Base-by-base conservation (phyloP, 352 stramenopile species). In the Phytophthora sp. region DNA sequence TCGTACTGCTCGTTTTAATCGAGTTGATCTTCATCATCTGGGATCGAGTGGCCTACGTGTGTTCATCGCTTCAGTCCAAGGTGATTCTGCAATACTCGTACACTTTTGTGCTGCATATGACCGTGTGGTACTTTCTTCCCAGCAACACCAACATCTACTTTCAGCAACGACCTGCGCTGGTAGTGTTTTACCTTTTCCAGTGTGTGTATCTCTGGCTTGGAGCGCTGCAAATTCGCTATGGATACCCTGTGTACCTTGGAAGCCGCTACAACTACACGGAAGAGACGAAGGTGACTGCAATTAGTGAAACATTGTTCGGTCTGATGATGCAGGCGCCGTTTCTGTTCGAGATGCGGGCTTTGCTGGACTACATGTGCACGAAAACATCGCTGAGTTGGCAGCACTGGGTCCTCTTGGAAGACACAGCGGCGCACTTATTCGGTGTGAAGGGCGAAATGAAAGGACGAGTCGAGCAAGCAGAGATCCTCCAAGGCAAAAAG, bases 321-420 rank as follows among this genome's bases (percentile, higher is more conserved):
- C 65, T 96, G 7, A 84, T 92, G 54, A 91, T 93, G 84, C 46
- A 84, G 28, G 84, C 79, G 1, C 88, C 88, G 27, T 96, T 96
- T 53, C 58, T 94, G n/a, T 96, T 96, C 55, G 88, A 96, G 37
- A 92, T 95, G 82, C 88, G 88, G 3, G 83, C 88, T 8, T 55
- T 96, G 26, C 71, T 96, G 3, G 88, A 96, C 53, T 96, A 95
- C 52, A 76, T 95, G 32, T 96, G 88, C 66, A 95, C 84, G 1
- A 94, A 85, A 41, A 96, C 88, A 4, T 93, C 88, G 24, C 59
- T 96, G 21, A 88, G 78, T 34, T 89, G 84, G 82, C 52, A 78
- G 13, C 84, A 95, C 56, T 96, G 88, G 88, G 66, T 96, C 4
- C 56, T 93, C 18, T 69, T 96, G 6, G 88, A 96, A 79, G 88